These are phyloP conservation scores for Epichloe typhina DNA, from an alignment of 2,329 filamentous ascomycete genomes.

Conservation along the genomic window DNA sequence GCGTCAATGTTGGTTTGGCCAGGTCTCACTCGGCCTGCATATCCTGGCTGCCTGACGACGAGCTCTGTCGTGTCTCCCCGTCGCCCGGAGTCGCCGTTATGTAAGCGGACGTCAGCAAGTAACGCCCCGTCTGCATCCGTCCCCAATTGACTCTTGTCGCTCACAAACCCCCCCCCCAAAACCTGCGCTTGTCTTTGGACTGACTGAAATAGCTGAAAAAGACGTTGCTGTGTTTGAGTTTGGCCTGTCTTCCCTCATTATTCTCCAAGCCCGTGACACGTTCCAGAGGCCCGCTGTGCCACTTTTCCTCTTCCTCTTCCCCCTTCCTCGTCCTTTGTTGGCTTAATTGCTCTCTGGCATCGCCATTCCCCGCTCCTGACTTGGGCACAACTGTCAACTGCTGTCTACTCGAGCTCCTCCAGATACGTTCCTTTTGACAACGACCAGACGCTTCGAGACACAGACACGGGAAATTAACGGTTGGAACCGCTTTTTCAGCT, in stretches of 20 bases:
- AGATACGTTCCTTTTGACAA: neutral
- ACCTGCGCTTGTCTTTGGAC: neutral
- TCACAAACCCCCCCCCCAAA: neutral
- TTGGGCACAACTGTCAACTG: conserved; percentile 1
- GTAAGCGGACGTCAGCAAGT: conserved; percentile 3
- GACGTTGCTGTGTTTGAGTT: neutral
- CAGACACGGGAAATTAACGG: neutral
- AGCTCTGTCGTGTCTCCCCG: neutral
- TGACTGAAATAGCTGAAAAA: neutral
- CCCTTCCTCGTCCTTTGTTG: neutral
- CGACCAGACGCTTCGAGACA: neutral
- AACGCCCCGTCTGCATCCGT: neutral
- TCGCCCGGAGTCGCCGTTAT: conserved; percentile 4
- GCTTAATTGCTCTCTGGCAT: neutral
- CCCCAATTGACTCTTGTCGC: neutral
- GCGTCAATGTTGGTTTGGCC: neutral
- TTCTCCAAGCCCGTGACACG: neutral
- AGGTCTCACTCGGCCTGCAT: too few relatives aligned
- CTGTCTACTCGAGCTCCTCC: neutral
- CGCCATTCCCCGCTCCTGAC: neutral
- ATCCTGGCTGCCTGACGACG: too few relatives aligned
- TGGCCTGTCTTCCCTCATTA: neutral
- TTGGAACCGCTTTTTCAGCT: neutral
- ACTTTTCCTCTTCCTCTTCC: neutral
- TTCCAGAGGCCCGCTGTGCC: neutral